Percentiles rank a stretch among this genome's conserved stretches.
Evolutionary conservation across 768 basidiomycete genomes (phyloP).

Genomic region (Boletus subcaerulescens): DNA sequence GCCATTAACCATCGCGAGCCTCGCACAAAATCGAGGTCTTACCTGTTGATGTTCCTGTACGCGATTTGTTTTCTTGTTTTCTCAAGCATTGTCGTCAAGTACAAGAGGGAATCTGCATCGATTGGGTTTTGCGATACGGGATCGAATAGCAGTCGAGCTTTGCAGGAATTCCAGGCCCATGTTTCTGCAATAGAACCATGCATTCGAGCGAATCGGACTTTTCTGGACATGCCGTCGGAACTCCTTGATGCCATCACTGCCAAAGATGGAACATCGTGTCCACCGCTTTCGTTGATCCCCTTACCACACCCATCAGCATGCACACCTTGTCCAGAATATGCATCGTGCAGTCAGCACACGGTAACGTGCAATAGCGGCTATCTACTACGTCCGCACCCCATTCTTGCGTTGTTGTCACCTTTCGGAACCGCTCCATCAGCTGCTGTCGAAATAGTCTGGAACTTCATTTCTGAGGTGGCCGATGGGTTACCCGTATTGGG

Average conservation of each 20-base stretch:
- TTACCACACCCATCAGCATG: slow-evolving; percentile 60
- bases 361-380: slow-evolving; percentile 70
- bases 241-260: slow-evolving; percentile 25
- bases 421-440: slow-evolving; percentile 38
- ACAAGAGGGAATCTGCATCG: slow-evolving; percentile 63
- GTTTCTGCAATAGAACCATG: slow-evolving; percentile 53
- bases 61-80: slow-evolving; percentile 35
- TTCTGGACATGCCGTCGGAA: slow-evolving; percentile 36
- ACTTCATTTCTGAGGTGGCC: slow-evolving; percentile 42
- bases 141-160: slow-evolving; percentile 52
- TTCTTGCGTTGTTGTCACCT: slow-evolving; percentile 45
- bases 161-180: slow-evolving; percentile 47
- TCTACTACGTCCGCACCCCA: slow-evolving; percentile 59
- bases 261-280: slow-evolving; percentile 44
- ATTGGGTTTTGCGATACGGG: slow-evolving; percentile 79
- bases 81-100: slow-evolving; percentile 40
- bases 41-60: slow-evolving; percentile 44
- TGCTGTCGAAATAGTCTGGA: slow-evolving; percentile 43
- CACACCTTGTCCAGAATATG: slow-evolving; percentile 71
- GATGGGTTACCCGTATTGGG: slow-evolving; percentile 77
- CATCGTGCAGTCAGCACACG: slow-evolving; percentile 51
- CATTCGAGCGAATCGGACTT: slow-evolving; percentile 51
- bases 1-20: slow-evolving; percentile 15
- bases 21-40: slow-evolving; percentile 20
- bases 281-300: slow-evolving; percentile 52